Evolutionary conservation across 257 asterid species (phyloP).

Genomic region (Solanum rostratum): DNA sequence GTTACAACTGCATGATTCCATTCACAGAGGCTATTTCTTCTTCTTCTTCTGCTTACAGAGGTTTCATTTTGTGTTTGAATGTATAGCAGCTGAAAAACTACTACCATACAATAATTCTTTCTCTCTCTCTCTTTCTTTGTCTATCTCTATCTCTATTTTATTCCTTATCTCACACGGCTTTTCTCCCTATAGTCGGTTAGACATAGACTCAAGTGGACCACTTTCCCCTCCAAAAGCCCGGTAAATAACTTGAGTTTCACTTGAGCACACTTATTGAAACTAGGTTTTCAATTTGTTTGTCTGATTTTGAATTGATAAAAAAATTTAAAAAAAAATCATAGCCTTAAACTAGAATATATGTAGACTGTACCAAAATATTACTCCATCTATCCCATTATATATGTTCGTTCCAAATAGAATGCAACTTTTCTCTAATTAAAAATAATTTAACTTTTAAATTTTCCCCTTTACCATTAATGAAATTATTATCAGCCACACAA

Average conservation of each 20-base stretch:
- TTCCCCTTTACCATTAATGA: too few species aligned
- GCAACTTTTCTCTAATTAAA: too few species aligned
- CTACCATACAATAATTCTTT: background rate
- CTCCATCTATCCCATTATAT: too few species aligned
- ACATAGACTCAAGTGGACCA: slow-evolving; percentile 83
- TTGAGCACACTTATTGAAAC: background rate
- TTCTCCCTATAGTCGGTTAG: slow-evolving; percentile 60
- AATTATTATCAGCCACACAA: too few species aligned
- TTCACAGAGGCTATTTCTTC: slow-evolving; percentile 7
- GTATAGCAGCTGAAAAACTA: background rate
- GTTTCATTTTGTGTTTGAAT: background rate
- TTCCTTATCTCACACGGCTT: slow-evolving; percentile 52
- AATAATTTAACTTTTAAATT: too few species aligned
- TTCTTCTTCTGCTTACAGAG: slow-evolving; percentile 13
- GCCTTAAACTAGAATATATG: too few species aligned
- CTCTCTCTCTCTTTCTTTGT: background rate
- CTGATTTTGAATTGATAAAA: too few species aligned
- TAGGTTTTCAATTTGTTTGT: background rate
- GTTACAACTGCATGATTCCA: slow-evolving; percentile 3
- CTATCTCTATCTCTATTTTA: slow-evolving; percentile 17
- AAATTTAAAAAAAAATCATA: too few species aligned
- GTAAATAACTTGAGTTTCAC: background rate
- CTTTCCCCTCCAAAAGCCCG: background rate
- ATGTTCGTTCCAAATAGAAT: too few species aligned
- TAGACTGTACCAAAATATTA: too few species aligned